Percentiles rank a stretch among this genome's conserved stretches.
Conservation (phyloP, 495 filamentous ascomycete species). For the Aspergillus incahuasiensis region DNA sequence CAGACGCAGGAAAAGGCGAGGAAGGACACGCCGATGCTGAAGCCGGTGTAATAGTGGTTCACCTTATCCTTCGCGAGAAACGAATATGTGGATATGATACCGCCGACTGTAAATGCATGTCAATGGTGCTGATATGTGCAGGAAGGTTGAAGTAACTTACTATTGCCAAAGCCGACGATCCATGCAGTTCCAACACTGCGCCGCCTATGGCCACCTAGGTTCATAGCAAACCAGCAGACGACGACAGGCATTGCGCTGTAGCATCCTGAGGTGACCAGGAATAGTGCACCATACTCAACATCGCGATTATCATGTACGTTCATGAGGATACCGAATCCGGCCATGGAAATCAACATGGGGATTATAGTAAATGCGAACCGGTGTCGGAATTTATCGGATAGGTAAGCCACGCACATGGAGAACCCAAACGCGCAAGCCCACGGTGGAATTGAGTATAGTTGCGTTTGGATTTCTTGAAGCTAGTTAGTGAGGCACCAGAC, state of each 20-base stretch:
- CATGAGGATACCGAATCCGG: slow-evolving; percentile 70
- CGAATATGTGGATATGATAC: slow-evolving; percentile 82
- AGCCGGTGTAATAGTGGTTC: slow-evolving; percentile 60
- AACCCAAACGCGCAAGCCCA: slow-evolving; percentile 77
- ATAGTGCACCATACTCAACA: slow-evolving; percentile 69
- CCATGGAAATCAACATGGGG: slow-evolving; percentile 59
- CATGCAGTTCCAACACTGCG: slow-evolving; percentile 79
- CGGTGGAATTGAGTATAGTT: slow-evolving; percentile 78
- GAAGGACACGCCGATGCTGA: slow-evolving; percentile 74
- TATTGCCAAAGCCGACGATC: slow-evolving; percentile 93
- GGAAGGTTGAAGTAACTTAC: slow-evolving; percentile 46
- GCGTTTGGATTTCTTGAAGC: slow-evolving; percentile 58
- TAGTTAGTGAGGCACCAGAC: slow-evolving; percentile 20
- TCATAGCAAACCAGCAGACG: slow-evolving; percentile 94
- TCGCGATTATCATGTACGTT: slow-evolving; percentile 54
- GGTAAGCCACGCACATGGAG: slow-evolving; percentile 64
- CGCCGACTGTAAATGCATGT: slow-evolving; percentile 47
- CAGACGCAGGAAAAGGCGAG: slow-evolving; percentile 58
- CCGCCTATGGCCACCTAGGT: slow-evolving; percentile 80
- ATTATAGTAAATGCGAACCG: slow-evolving; percentile 70
- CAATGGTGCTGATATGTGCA: slow-evolving; percentile 5
- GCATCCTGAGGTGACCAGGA: slow-evolving; percentile 58
- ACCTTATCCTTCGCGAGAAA: slow-evolving; percentile 72
- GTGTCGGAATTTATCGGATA: slow-evolving; percentile 64
- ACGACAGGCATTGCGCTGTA: slow-evolving; percentile 78